A percentile compares a stretch with the other conserved stretches of the same genome.
These are phyloP conservation scores for Fragaria iinumae DNA, from an alignment of 306 rosid species.

Conservation along the genomic window DNA sequence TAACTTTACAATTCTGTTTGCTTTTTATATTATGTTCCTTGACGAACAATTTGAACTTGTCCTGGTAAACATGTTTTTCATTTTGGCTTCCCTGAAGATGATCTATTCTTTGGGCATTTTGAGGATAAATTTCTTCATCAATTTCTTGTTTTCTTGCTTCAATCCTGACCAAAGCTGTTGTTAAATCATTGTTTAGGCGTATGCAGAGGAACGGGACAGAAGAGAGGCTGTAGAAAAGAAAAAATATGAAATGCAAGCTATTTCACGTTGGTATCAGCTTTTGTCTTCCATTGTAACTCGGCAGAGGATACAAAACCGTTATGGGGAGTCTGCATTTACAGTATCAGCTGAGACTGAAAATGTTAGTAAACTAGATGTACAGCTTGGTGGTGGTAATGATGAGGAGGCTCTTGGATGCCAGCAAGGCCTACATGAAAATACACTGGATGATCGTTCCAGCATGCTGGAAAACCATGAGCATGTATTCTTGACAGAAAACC, in stretches of 20 bases:
- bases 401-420: conserved; percentile 27
- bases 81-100: not conserved
- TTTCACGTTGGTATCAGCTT: conserved; percentile 88
- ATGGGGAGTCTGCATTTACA: conserved; percentile 44
- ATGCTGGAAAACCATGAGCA: conserved; percentile 55
- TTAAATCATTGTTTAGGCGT: conserved; percentile 49
- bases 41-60: not conserved
- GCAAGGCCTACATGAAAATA: conserved; percentile 18
- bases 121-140: not conserved
- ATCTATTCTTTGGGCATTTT: not conserved
- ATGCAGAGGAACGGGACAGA: conserved; percentile 71
- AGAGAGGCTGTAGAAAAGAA: conserved; percentile 69
- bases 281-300: conserved; percentile 82
- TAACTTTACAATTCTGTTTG: not conserved
- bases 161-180: conserved; percentile 2
- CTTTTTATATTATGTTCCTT: not conserved
- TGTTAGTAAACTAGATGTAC: conserved; percentile 27
- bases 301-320: conserved; percentile 68
- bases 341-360: conserved; percentile 22
- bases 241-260: conserved; percentile 64
- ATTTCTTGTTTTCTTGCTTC: not conserved
- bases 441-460: conserved; percentile 21
- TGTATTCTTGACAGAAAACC: conserved; percentile 67
- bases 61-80: not conserved
- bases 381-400: conserved; percentile 31